These are phyloP conservation scores for Solanum stenotomum DNA, from an alignment of 257 asterid genomes.

Conservation along the genomic window DNA sequence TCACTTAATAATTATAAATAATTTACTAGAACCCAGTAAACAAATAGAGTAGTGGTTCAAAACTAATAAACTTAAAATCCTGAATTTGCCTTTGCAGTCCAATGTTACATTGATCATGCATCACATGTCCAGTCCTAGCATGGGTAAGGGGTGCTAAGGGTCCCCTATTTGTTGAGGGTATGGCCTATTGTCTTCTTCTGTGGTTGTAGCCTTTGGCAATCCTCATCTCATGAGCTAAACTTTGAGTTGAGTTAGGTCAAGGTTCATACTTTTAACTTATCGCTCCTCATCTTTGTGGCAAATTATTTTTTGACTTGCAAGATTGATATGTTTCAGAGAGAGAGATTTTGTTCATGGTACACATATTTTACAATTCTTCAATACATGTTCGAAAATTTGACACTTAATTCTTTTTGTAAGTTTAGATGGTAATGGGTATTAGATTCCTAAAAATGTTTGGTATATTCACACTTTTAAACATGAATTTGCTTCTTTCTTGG, in stretches of 20 bases:
- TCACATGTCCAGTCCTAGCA: background rate
- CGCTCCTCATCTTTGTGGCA: background rate
- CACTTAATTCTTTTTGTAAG: background rate
- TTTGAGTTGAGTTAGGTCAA: background rate
- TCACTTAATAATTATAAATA: background rate
- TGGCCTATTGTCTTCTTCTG: background rate
- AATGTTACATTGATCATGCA: background rate
- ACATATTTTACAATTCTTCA: background rate
- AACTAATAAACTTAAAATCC: background rate
- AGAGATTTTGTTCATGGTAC: background rate
- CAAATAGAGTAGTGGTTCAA: background rate
- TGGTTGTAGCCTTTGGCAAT: background rate
- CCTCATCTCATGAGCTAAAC: background rate
- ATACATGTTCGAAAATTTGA: background rate
- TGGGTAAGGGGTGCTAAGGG: background rate
- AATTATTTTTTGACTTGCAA: background rate
- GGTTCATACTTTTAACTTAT: background rate
- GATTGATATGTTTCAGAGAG: background rate
- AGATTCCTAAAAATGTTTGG: background rate
- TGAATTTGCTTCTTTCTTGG: background rate
- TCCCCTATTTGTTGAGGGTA: background rate
- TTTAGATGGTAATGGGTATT: background rate
- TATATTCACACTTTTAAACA: background rate
- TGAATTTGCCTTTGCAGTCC: background rate
- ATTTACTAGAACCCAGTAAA: background rate